Evolutionary conservation across 1,284 basidiomycete genomes (phyloP), one percentile per base, ranked within the genome.

Genomic region (Marasmius tenuissimus): DNA sequence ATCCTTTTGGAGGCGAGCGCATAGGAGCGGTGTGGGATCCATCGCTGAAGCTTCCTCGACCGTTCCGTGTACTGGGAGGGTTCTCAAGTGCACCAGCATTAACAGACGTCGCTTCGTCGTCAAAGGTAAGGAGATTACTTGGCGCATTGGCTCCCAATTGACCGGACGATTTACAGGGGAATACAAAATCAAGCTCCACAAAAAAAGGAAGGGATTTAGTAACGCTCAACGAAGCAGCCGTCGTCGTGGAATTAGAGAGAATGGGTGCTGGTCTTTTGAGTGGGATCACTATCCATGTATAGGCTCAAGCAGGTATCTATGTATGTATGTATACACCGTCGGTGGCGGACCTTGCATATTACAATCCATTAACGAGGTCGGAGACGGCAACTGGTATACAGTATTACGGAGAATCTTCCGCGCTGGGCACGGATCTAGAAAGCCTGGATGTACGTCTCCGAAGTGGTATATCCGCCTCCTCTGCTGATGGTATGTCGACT

Each of bases 11-110:
- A 14, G 96, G 97, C 0, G 78, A 84, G 57, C 78, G 81, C 8
- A 88, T 97, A 58, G 96, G 93, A 7, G 89, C 85, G 0, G 85
- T 98, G 1, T 98, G 95, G 92, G 94, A 97, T 69, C 91, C 93
- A 0, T 81, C 84, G 33, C 69, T 90, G 38, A 82, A 80, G 61
- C 72, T 77, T 51, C 70, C 81, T 0, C 73, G 85, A 52, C 81
- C 86, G 2, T 95, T 97, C 81, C 88, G 93, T 69, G 93, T 96
- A 4, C 79, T 95, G 58, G 85, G 93, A 16, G 91, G 90, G 2
- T 97, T 91, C 76, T 92, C 89, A 0, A 86, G 85, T 67, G 76
- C 73, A 42, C 93, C 89, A 6, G 68, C 27, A 27, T 27, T 73
- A 12, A 60, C 63, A 52, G 77, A 78, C 58, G 60, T 65, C 22